Evolutionary conservation across 2,329 filamentous ascomycete species (phyloP), one percentile per base, ranked within the genome.

Genomic region (Neofusicoccum umdonicola): DNA sequence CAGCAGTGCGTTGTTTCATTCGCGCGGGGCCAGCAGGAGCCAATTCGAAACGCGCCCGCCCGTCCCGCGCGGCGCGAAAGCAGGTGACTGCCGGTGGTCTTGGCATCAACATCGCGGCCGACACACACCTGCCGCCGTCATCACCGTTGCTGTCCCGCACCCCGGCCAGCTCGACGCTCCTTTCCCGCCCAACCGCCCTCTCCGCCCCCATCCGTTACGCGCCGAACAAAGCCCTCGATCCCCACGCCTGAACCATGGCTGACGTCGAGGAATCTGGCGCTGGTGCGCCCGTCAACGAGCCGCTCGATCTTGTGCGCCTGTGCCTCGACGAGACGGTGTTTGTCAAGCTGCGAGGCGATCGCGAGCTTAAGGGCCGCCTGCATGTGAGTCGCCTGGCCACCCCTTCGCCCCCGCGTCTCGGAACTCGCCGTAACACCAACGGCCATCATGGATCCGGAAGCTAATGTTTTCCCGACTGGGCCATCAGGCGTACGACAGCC

Each of bases 291-390:
- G 90, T 93, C 65, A 89, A 93, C 62, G 94, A 99, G 82, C 94
- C 96, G 63, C 90, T 99, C 74, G 95, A 98, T 79, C 88, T 99
- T 47, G 95, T 99, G 71, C 92, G 93, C 71, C 87, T 99, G 64
- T 92, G 94, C 70, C 87, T 99, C 54, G 94, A 98, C 78, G 95
- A 99, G 80, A 88, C 95, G 51, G 95, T 99, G 60, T 96, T 97
- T 79, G 94, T 99, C 70, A 98, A 98, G 86, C 85, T 99, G 69
- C 87, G 95, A 74, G 95, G 95, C 71, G 95, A 99, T 78, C 88
- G 95, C 69, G 95, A 99, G 82, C 84, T 99, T 69, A 95, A 97
- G 81, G 95, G 95, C 69, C 89, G 94, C 74, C 85, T 99, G 74
- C 95, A 99, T 80, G 95, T 98, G 81, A 63, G 77, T 72, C 52